Percentiles rank a stretch among this genome's conserved stretches.
Evolutionary conservation across 176 grass and related monocot genomes (phyloP).

Genomic region (Phyllostachys edulis): DNA sequence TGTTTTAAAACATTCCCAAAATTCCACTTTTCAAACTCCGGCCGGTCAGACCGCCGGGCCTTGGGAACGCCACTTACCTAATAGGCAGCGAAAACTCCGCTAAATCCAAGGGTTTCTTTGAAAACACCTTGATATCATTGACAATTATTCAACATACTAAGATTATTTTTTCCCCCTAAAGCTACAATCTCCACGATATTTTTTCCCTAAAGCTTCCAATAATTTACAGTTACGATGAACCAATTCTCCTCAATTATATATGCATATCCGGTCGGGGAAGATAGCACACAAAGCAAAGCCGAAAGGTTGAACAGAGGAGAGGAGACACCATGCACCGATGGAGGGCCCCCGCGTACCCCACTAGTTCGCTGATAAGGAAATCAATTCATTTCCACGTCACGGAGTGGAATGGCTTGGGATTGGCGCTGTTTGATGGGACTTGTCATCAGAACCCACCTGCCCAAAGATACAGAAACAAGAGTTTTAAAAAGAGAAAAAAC

Average conservation of each 20-base stretch:
- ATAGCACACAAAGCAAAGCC: background rate
- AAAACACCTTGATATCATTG: no score
- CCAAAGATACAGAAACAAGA: background rate
- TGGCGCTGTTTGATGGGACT: slow-evolving; percentile 43
- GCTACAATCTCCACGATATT: no score
- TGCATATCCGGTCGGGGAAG: background rate
- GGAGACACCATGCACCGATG: background rate
- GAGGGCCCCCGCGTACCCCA: background rate
- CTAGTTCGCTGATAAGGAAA: slow-evolving; percentile 32
- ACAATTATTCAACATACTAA: no score
- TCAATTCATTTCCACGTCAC: slow-evolving; percentile 33
- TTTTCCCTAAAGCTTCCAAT: background rate
- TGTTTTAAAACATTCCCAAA: no score
- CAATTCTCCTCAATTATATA: background rate
- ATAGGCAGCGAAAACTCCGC: no score
- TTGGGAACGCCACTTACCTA: no score
- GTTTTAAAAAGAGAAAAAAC: background rate
- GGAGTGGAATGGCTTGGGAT: slow-evolving; percentile 43
- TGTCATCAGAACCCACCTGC: slow-evolving; percentile 43
- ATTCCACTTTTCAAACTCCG: no score
- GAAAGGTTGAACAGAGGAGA: slow-evolving; percentile 12
- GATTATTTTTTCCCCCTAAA: no score
- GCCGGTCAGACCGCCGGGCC: no score
- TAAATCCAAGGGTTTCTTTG: no score
- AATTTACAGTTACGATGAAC: background rate